Percentiles rank a stretch among this genome's conserved stretches.
These are phyloP conservation scores for Leccinum imitatum DNA, from an alignment of 768 basidiomycete species.

Conservation along the genomic window DNA sequence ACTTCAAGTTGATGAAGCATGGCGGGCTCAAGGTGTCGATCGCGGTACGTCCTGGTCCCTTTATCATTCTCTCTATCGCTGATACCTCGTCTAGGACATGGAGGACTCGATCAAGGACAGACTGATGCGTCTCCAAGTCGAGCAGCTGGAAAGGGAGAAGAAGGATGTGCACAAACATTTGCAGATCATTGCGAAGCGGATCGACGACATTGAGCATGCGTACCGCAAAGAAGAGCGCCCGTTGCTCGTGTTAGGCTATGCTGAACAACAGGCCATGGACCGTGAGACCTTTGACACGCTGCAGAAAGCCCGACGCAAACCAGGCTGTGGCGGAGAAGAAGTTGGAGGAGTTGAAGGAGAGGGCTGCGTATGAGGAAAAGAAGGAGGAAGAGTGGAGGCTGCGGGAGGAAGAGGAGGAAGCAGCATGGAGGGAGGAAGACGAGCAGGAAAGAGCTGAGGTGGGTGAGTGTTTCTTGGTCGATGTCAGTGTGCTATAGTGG, in stretches of 20 bases:
- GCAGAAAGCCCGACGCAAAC: constrained; percentile 35
- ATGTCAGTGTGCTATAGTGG: too few relatives aligned
- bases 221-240: constrained; percentile 92
- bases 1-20: too few relatives aligned
- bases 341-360: constrained; percentile 59
- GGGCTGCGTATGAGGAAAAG: constrained; percentile 59
- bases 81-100: too few relatives aligned
- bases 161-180: constrained; percentile 79
- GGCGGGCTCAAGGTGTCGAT: too few relatives aligned
- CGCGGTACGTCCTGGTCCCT: too few relatives aligned
- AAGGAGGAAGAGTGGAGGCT: constrained; percentile 42
- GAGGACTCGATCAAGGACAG: constrained; percentile 69
- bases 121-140: constrained; percentile 86
- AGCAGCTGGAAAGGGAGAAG: constrained; percentile 97
- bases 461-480: constrained; percentile 36
- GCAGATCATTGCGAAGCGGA: constrained; percentile 79
- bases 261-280: constrained; percentile 79
- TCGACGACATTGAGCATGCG: constrained; percentile 69
- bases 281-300: constrained; percentile 60
- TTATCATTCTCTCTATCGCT: too few relatives aligned
- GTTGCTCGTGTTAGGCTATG: constrained; percentile 83
- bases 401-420: constrained; percentile 24
- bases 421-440: constrained; percentile 10
- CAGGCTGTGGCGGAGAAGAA: constrained; percentile 49
- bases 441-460: constrained; percentile 47